These are phyloP conservation scores for Eimeria sp. DNA, from an alignment of 169 alveolate species.

Conservation along the genomic window DNA sequence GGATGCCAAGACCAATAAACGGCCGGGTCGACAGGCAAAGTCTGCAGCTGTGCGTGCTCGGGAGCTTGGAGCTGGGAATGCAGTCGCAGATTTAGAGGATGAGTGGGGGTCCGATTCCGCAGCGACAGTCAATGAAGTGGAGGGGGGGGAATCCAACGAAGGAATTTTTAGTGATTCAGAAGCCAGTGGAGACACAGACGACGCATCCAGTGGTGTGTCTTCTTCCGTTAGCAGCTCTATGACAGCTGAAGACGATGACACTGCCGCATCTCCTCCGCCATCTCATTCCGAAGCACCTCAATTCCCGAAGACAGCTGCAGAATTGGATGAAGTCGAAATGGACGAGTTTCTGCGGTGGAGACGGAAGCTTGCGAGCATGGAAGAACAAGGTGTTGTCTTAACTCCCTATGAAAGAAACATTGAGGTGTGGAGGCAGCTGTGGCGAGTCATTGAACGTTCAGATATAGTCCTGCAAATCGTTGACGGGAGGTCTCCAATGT, in stretches of 20 bases:
- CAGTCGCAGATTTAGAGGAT: neutral
- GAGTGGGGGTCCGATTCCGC: neutral
- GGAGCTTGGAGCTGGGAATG: neutral
- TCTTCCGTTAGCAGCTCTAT: neutral
- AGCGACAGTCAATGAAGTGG: slow-evolving; percentile 14
- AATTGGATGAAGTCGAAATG: slow-evolving; percentile 64
- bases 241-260: slow-evolving; percentile 13
- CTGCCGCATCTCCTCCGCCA: neutral
- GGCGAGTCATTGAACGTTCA: slow-evolving; percentile 99
- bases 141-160: neutral
- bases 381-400: slow-evolving; percentile 84
- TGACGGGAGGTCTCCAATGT: slow-evolving; percentile 99
- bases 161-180: neutral
- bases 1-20: slow-evolving; percentile 2
- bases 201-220: neutral
- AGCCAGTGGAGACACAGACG: neutral
- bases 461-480: slow-evolving; percentile 97
- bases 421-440: slow-evolving; percentile 99
- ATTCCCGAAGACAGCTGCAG: slow-evolving; percentile 67
- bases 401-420: slow-evolving; percentile 99
- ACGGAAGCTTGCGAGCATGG: slow-evolving; percentile 71
- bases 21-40: neutral
- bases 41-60: neutral
- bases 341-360: slow-evolving; percentile 84
- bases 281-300: neutral